A percentile compares a stretch with the other conserved stretches of the same genome.
These are phyloP conservation scores for Pestalotiopsis sp. DNA, from an alignment of 2,329 filamentous ascomycete genomes.

Conservation along the genomic window DNA sequence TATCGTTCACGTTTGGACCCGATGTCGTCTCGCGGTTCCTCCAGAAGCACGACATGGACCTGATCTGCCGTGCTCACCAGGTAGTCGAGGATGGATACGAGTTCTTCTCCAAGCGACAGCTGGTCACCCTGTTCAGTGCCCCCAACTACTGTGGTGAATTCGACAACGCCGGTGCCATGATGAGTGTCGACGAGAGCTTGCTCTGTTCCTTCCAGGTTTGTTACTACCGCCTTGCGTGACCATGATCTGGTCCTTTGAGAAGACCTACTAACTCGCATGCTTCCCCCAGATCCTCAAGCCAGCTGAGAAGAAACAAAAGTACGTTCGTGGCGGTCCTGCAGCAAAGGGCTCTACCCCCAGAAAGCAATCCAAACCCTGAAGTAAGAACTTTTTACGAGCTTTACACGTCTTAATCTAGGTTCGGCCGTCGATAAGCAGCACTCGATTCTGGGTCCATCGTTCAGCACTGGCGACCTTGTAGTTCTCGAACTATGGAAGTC, in stretches of 20 bases:
- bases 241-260: neutral
- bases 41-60: constrained; percentile 99
- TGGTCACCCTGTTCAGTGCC: constrained; percentile 96
- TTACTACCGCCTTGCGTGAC: constrained; percentile 14
- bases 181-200: constrained; percentile 98
- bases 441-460: constrained; percentile 7
- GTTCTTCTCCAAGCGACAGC: constrained; percentile 97
- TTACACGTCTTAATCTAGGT: constrained; percentile 75
- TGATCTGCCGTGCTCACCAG: constrained; percentile 98
- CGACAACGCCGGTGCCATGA: constrained; percentile 99
- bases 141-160: constrained; percentile 99
- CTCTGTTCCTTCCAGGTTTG: constrained; percentile 97
- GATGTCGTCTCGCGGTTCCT: constrained; percentile 97
- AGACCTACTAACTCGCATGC: neutral
- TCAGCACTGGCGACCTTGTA: constrained; percentile 12
- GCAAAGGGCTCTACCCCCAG: constrained; percentile 70
- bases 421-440: constrained; percentile 82
- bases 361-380: constrained; percentile 68
- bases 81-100: constrained; percentile 99
- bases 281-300: constrained; percentile 86
- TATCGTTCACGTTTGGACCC: constrained; percentile 97
- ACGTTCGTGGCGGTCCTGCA: constrained; percentile 78
- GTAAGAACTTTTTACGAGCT: constrained; percentile 73
- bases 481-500: constrained; percentile 14
- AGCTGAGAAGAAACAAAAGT: constrained; percentile 99